Evolutionary conservation across 2,329 filamentous ascomycete species (phyloP), one percentile per base, ranked within the genome.

Genomic region (Calycina marina): DNA sequence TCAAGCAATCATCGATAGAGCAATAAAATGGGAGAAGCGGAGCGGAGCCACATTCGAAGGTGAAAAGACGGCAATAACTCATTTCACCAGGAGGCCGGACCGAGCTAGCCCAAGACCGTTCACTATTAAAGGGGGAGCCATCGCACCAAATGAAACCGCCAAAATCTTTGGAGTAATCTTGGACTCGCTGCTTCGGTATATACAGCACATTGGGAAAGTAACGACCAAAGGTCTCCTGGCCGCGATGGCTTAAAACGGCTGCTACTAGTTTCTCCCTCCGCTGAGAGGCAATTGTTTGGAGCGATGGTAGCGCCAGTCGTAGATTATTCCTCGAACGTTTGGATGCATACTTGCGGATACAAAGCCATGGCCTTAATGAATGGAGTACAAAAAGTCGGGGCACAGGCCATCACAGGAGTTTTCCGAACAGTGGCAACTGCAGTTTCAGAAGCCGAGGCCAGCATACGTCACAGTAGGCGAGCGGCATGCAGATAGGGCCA

Each of bases 321-420:
- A 24, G 46, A 50, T 31, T 50, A 46, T 31, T 42, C 46, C 31
- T 49, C 41, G n/a, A 48, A 43, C 20, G 36, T 44, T 6, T 44
- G 27, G 40, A 47, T 40, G 41, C 41, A 47, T 30, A 25, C 18
- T 28, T 47, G 15, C 35, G 46, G 40, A 16, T 27, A 41, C 22
- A 36, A 24, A 32, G 14, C 18, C 6, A 20, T 16, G 14, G 16
- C n/a, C 15, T 10, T 28, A 10, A 35, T 31, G 18, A 47, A 48
- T 20, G 30, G 42, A 28, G 42, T 48, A 17, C 36, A 50, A 40
- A 42, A 39, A 24, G 35, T 48, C 6, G 43, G 44, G 40, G 45
- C 40, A 25, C 33, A 50, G 34, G 46, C 40, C 4, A 48, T 49
- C 3, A 32, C 31, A 42, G 16, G 43, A 40, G 34, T 40, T 28